Conservation (phyloP, 1,284 basidiomycete genomes). For the Trichosporon coremiiforme region DNA sequence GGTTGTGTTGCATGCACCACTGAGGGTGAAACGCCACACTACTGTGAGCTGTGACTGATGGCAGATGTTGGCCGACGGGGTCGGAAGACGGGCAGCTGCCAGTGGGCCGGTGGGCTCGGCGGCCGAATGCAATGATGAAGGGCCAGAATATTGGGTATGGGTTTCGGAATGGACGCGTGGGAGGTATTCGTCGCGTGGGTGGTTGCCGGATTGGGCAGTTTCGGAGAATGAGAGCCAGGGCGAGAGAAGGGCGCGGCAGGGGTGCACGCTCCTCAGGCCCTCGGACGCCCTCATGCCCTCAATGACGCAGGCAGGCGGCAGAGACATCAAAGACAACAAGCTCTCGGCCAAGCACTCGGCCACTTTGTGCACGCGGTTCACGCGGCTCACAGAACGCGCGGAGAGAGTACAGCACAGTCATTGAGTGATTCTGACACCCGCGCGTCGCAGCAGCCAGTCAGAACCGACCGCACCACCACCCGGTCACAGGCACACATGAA, state of each 20-base stretch:
- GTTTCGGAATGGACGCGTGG: constrained; percentile 1
- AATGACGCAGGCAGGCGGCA: background rate
- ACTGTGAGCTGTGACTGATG: no score
- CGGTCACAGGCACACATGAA: background rate
- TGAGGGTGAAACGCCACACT: background rate
- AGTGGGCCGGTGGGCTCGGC: background rate
- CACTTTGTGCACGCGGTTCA: no score
- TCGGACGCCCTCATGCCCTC: background rate
- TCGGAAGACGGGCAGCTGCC: no score
- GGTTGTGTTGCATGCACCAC: background rate
- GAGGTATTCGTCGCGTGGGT: background rate
- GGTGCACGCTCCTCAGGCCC: background rate
- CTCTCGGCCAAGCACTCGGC: background rate
- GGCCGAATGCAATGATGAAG: background rate
- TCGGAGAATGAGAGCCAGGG: background rate
- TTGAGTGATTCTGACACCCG: no score
- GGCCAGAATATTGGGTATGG: background rate
- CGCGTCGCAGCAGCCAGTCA: background rate
- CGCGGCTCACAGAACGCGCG: no score
- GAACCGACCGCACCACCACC: background rate
- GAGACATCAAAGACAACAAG: background rate
- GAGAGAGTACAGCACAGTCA: no score
- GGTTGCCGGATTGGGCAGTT: background rate
- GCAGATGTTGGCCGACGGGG: no score
- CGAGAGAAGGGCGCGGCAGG: background rate